Base-by-base conservation (phyloP, 2,329 filamentous ascomycete genomes). In the Neophaeococcomyces aloes region DNA sequence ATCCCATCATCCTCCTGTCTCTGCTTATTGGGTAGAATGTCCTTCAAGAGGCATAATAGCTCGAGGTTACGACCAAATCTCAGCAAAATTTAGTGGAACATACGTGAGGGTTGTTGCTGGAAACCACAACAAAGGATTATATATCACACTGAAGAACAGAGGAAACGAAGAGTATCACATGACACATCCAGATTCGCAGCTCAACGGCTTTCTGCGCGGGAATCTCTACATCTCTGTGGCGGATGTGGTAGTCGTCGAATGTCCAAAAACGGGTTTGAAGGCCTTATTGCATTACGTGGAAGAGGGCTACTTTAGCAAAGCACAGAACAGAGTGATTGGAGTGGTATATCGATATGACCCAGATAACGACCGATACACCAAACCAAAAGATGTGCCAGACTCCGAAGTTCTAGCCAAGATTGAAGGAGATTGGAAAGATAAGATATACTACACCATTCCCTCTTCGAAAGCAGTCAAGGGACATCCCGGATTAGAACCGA, bases 71-170 rank as follows among this genome's bases (percentile, higher is more conserved):
- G 91, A 98, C 59, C 91, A 98, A 68, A 81, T 98, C 57, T 89
- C 84, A 54, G 91, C 91, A 59, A 96, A 95, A 64, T 98, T 98
- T 66, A 96, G 91, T 1, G 91, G 91, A 45, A 95, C 91, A 14
- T 89, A 85, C 55, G 76, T 98, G 63, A 86, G 87, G 60, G 89
- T 98, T 29, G 80, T 82, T 17, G 86, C 91, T 0, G 91, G 91
- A 50, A 81, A 88, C 59, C 86, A 94, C 68, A 98, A 98, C 63
- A 72, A 93, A 53, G 91, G 91, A 52, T 96, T 98, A 56, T 98
- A 95, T 66, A 81, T 98, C 61, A 88, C 78, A 7, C 67, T 96
- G 19, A 78, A 86, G 56, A 81, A 79, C 51, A 75, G 84, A 42
- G 78, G 82, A 55, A 76, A 89, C 58, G 91, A 98, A 67, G 84